Base-by-base conservation (phyloP, 2,329 filamentous ascomycete genomes). In the Cercospora berteroae region DNA sequence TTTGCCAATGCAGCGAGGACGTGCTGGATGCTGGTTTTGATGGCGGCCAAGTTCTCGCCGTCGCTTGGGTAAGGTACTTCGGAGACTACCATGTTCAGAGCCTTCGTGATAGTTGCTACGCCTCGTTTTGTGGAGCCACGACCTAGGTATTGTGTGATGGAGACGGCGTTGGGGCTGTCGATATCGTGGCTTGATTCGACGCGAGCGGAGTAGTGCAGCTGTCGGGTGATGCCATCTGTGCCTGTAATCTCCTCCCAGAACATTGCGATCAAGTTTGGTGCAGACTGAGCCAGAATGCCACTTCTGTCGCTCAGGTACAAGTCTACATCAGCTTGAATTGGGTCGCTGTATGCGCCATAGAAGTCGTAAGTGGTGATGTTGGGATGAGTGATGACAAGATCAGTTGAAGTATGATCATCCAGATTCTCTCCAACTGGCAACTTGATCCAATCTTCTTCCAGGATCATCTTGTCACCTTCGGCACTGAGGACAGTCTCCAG, bases 191-290 rank as follows among this genome's bases (percentile, higher is more conserved):
- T 83, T 29, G 83, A 85, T 70, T 90, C 88, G 27, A 89, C 87
- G 70, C 88, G 84, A 52, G 87, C 84, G 9, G 88, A 90, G 82
- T 86, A 90, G 75, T 90, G 88, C 18, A 90, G 80, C 72, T 89
- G 86, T 57, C 88, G 84, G 8, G 85, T 83, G 64, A 88, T 84
- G 27, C 87, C 87, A 71, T 91, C 88, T 7, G 78, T 74, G 25
- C 81, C 81, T 65, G 77, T 77, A 73, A 89, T 84, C 68, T 87
- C 83, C 69, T 89, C 87, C 83, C 84, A 89, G 76, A 84, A 86
- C 77, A 88, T 81, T 25, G 87, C 84, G 0, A 87, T 87, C 64
- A 90, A 88, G 77, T 90, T 88, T 25, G 88, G 87, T 1, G 87
- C 87, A 27, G 88, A 87, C 75, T 89, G 87, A 1, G 88, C 83